Base-by-base conservation (phyloP, 805 yeast species). In the Kregervanrija delftensis region DNA sequence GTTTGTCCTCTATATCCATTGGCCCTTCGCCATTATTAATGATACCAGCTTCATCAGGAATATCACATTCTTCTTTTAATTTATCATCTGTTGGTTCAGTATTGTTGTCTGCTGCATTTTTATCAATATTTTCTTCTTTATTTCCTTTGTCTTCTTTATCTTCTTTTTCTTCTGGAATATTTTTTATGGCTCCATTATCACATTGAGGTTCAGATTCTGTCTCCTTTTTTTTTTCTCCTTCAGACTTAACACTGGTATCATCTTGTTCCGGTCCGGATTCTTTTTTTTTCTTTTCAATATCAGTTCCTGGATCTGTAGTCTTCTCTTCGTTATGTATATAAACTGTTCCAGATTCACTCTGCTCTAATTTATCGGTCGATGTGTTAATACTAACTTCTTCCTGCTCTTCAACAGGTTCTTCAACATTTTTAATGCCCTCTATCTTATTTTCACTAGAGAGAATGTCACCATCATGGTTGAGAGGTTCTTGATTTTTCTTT, bases 251-350 rank as follows among this genome's bases (percentile, higher is more conserved):
- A 28, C 17, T 30, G 22, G 28, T 14, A 9, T 40, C 38, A 14
- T 42, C 46, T 6, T 32, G 40, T 39, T 37, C 39, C 10, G 8
- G 8, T 33, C 37, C 48, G 16, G 33, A n/a, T 15, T 42, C 46
- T 6, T 45, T 47, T 9, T 28, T 15, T 11, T 34, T 39, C n/a
- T 35, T 49, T 35, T 33, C 47, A 28, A 33, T 34, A 15, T 43
- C 42, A 37, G 17, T 41, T 36, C 30, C 41, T 37, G 35, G 40
- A 30, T 41, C 48, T 16, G 53, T 37, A 43, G 40, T 16, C 16
- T 33, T 36, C 37, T 50, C 11, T 47, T 52, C 11, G 41, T 44
- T 13, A 13, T 47, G 13, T 44, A 46, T n/a, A 35, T 54, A n/a
- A 36, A 40, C 34, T 11, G 22, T 15, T 16, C 37, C 33, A 32